A percentile compares a stretch with the other conserved stretches of the same genome.
Conservation (phyloP, 352 stramenopile genomes). For the Peronospora belbahrii region DNA sequence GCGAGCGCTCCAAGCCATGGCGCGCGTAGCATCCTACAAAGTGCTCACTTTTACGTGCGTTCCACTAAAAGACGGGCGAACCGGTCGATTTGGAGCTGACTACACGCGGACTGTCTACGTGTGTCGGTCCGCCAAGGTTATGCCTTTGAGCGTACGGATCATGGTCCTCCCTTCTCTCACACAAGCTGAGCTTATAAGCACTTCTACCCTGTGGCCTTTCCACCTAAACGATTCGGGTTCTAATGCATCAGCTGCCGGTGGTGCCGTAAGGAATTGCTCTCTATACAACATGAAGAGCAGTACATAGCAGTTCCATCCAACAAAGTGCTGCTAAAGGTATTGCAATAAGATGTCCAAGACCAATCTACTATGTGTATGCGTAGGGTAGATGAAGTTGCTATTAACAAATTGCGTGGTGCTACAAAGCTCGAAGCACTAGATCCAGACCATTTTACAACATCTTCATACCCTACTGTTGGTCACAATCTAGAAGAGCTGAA, state of each 20-base stretch:
- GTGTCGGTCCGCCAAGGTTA: background rate
- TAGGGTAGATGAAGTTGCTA: no score
- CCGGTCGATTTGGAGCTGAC: constrained; percentile 11
- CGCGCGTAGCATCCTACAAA: constrained; percentile 14
- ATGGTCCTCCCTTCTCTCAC: constrained; percentile 25
- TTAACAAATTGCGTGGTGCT: no score
- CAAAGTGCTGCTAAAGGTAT: no score
- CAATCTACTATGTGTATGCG: no score
- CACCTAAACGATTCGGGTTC: constrained; percentile 17
- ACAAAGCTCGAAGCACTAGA: no score
- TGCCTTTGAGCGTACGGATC: background rate
- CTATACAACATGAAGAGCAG: background rate
- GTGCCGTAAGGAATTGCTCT: constrained; percentile 24
- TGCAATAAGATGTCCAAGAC: no score
- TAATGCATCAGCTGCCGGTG: constrained; percentile 13
- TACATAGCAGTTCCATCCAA: background rate
- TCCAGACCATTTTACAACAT: no score
- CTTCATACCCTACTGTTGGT: no score
- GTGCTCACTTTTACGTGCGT: constrained; percentile 8
- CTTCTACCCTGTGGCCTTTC: constrained; percentile 15
- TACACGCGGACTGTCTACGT: constrained; percentile 18
- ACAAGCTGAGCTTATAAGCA: constrained; percentile 25
- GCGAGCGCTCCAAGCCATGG: constrained; percentile 22
- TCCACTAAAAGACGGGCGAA: constrained; percentile 13
- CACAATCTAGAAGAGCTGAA: background rate